Evolutionary conservation across 139 green algal genomes (phyloP).

Genomic region (Volvox reticuliferus): DNA sequence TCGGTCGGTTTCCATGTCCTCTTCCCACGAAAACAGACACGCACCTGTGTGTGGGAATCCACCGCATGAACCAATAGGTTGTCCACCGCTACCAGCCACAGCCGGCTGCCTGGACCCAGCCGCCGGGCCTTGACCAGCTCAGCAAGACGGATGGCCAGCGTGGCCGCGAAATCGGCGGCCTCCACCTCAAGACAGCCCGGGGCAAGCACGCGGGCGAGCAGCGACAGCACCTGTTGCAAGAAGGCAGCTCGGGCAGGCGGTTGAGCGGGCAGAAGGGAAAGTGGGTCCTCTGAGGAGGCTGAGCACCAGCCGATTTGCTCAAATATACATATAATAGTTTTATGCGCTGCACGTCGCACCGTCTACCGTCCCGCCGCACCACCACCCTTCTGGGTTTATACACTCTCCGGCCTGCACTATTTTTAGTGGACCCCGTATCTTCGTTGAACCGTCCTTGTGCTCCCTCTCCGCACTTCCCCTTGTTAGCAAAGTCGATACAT

Average conservation of each 20-base stretch:
- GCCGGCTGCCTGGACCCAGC: slow-evolving; percentile 39
- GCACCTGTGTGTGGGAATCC: slow-evolving; percentile 74
- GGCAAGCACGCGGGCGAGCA: slow-evolving; percentile 31
- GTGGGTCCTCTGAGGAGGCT: too few relatives aligned
- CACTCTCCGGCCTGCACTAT: too few relatives aligned
- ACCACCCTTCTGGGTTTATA: too few relatives aligned
- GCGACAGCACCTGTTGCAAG: slow-evolving; percentile 4
- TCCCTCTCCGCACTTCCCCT: too few relatives aligned
- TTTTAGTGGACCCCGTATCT: too few relatives aligned
- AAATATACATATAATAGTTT: too few relatives aligned
- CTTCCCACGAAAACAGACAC: neutral
- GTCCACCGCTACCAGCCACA: slow-evolving; percentile 79
- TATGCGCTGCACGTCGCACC: too few relatives aligned
- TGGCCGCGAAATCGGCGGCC: slow-evolving; percentile 47
- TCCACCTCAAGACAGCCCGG: slow-evolving; percentile 38
- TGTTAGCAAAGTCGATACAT: too few relatives aligned
- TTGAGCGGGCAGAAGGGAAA: neutral
- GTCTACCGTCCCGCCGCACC: too few relatives aligned
- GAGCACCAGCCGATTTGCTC: too few relatives aligned
- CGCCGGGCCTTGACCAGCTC: slow-evolving; percentile 53
- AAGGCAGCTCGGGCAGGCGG: neutral
- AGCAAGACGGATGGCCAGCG: slow-evolving; percentile 46
- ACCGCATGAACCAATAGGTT: slow-evolving; percentile 69
- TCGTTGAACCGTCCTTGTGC: too few relatives aligned
- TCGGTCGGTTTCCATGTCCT: neutral